Evolutionary conservation across 805 yeast species (phyloP).

Genomic region (Metschnikowia bowlesiae): DNA sequence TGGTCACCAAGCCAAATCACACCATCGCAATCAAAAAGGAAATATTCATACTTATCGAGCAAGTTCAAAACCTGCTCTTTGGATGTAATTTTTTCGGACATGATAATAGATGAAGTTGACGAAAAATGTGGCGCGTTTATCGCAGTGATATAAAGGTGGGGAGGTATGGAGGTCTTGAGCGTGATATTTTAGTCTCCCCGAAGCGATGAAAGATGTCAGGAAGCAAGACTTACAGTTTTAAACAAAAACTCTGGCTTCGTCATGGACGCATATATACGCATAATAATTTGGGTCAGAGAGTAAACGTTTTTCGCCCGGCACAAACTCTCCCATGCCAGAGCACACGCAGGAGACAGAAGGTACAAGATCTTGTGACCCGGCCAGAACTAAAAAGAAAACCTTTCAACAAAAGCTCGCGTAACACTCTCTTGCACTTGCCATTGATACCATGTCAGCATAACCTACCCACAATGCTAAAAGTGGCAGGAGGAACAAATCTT

Average conservation of each 20-base stretch:
- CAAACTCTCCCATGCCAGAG: neutral
- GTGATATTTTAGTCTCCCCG: neutral
- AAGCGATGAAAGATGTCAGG: neutral
- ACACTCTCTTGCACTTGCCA: neutral
- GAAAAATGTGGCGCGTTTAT: neutral
- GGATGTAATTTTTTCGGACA: slow-evolving; percentile 48
- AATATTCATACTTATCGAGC: slow-evolving; percentile 70
- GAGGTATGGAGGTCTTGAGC: neutral
- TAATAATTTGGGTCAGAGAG: neutral
- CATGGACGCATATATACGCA: neutral
- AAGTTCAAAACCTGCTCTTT: slow-evolving; percentile 49
- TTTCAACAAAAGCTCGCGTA: neutral
- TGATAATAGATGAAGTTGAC: slow-evolving; percentile 9
- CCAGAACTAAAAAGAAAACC: neutral
- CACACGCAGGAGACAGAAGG: neutral
- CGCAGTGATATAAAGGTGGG: neutral
- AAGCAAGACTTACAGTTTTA: neutral
- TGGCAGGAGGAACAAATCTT: neutral
- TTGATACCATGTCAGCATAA: neutral
- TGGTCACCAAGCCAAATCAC: slow-evolving; percentile 91
- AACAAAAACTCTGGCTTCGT: neutral
- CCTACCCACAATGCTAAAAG: neutral
- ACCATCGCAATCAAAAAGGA: slow-evolving; percentile 95
- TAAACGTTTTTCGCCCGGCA: neutral
- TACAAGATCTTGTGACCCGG: neutral